Evolutionary conservation across 2,329 filamentous ascomycete genomes (phyloP).

Genomic region (Fusarium pseudonygamai): DNA sequence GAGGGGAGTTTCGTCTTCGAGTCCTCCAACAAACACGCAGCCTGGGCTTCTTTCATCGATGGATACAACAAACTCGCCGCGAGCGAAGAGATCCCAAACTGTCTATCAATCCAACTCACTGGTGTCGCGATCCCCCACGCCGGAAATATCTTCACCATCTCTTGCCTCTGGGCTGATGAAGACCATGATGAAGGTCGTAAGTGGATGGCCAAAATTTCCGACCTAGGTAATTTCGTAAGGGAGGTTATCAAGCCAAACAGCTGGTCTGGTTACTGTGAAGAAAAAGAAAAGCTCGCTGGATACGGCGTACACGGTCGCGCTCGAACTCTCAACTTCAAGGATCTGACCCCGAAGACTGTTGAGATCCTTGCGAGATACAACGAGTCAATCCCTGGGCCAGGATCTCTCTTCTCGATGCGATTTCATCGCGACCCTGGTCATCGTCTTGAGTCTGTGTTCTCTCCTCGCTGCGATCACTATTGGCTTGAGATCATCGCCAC

Average conservation of each 20-base stretch:
- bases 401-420: neutral
- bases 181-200: too few relatives aligned
- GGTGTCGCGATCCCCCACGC: too few relatives aligned
- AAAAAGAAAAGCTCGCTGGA: neutral
- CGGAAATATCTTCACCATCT: too few relatives aligned
- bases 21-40: too few relatives aligned
- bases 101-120: too few relatives aligned
- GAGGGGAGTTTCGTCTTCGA: too few relatives aligned
- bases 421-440: neutral
- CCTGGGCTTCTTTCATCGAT: too few relatives aligned
- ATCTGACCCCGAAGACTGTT: neutral
- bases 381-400: neutral
- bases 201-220: too few relatives aligned
- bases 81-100: too few relatives aligned
- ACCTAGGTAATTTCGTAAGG: rapidly evolving
- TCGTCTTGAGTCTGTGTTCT: neutral
- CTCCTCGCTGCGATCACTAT: neutral
- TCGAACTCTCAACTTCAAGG: neutral
- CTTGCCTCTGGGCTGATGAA: too few relatives aligned
- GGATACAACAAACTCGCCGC: too few relatives aligned
- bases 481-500: neutral
- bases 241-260: too few relatives aligned
- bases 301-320: neutral
- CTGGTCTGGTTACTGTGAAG: neutral
- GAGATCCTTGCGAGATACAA: neutral